Base-by-base conservation (phyloP, 1,284 basidiomycete species). In the Cryptococcus depauperatus region DNA sequence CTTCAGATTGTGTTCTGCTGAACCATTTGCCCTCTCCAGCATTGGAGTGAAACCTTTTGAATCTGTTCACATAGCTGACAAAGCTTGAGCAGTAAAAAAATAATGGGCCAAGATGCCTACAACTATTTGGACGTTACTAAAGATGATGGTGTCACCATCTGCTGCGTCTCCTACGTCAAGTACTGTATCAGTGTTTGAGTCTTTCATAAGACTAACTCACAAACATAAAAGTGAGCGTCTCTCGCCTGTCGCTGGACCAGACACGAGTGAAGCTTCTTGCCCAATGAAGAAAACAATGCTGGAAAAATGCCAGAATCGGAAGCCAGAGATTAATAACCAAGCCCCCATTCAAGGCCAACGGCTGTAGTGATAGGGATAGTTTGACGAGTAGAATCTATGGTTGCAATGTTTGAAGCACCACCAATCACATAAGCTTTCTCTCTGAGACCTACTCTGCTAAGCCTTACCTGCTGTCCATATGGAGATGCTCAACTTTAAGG, bases 61-160 rank as follows among this genome's bases (percentile, higher is more conserved):
- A 68, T 59, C 51, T 70, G 68, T 29, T 68, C 29, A 13, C 66
- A 44, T 52, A 14, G 50, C 43, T 3, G 50, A 38, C 5, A 68
- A 48, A 1, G 65, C 59, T 40, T 64, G 55, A 9, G 43, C 42
- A 22, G 57, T 50, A 2, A 49, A 37, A 45, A 62, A 49, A 22
- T 48, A 54, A 35, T 61, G 62, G 26, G 61, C 61, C 19, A 69
- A 35, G 27, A 62, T 47, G 47, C 63, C 62, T 4, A 62, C 48
- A 14, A 52, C 53, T 2, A 64, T 55, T 48, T 69, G 66, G 3
- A 56, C 45, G 29, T 69, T 64, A 7, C 57, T 51, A 8, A 56
- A 57, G 44, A 67, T 66, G 48, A 70, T 70, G 5, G 66, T 62
- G 28, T 57, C 58, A 5, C 68, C 67, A 21, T 67, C 64, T 7